phyloP scores from a whole-genome alignment of 495 filamentous ascomycete genomes.

The Penicillium taxi region DNA sequence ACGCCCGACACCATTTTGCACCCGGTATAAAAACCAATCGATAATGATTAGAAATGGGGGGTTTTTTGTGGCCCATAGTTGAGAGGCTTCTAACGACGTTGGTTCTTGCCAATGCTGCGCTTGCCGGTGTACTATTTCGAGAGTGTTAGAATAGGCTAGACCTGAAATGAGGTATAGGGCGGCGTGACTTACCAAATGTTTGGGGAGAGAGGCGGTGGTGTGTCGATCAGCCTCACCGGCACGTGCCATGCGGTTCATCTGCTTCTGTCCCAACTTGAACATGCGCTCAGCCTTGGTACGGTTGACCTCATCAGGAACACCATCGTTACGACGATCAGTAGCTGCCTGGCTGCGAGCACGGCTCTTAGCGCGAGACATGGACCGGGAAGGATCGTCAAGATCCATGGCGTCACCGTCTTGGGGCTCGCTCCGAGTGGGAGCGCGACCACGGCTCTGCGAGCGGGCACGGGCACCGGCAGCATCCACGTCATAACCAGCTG shows the following conservation, averaged over 20 bases:
- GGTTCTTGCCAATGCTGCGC: constrained; percentile 51
- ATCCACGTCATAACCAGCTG: constrained; percentile 74
- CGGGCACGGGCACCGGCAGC: constrained; percentile 66
- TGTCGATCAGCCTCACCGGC: constrained; percentile 96
- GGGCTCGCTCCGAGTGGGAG: constrained; percentile 44
- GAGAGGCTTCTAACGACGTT: constrained; percentile 39
- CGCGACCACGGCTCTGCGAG: constrained; percentile 61
- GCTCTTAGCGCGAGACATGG: constrained; percentile 67
- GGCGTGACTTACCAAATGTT: constrained; percentile 71
- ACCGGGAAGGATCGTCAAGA: constrained; percentile 57
- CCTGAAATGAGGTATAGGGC: background rate
- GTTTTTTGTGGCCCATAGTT: constrained; percentile 19
- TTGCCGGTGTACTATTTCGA: constrained; percentile 46
- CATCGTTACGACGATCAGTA: constrained; percentile 77
- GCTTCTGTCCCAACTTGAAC: constrained; percentile 84
- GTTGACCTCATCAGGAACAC: constrained; percentile 42
- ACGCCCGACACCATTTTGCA: constrained; percentile 32
- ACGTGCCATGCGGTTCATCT: constrained; percentile 96
- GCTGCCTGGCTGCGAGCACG: constrained; percentile 65
- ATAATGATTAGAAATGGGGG: constrained; percentile 30
- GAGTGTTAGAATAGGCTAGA: constrained; percentile 17
- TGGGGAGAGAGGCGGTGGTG: constrained; percentile 68
- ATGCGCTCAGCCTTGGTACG: constrained; percentile 75
- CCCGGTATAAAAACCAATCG: constrained; percentile 27
- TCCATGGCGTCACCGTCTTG: constrained; percentile 76